Percentiles rank a stretch among this genome's conserved stretches.
Evolutionary conservation across 2,329 filamentous ascomycete species (phyloP).

Genomic region (Colletotrichum sp.): DNA sequence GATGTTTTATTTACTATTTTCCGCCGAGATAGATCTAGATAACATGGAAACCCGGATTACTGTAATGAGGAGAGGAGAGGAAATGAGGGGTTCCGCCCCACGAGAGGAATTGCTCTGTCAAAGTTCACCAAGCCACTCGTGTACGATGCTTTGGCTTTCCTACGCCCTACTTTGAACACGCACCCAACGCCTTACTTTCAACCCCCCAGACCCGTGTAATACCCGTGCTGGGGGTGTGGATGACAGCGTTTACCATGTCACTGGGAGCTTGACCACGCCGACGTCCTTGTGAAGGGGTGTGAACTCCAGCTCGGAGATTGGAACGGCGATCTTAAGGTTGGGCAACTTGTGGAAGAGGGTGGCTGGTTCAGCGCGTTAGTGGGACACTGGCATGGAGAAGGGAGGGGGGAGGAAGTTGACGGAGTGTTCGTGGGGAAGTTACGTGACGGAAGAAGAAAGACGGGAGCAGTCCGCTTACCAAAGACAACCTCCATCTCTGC

Average conservation of each 20-base stretch:
- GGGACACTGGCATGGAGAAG: background rate
- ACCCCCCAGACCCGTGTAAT: too few relatives aligned
- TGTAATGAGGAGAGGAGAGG: background rate
- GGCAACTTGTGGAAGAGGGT: slow-evolving; percentile 44
- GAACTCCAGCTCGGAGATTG: slow-evolving; percentile 43
- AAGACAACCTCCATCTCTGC: slow-evolving; percentile 49
- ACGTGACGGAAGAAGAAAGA: background rate
- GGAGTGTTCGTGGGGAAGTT: background rate
- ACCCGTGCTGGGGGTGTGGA: background rate
- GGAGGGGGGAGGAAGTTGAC: background rate
- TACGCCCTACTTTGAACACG: background rate
- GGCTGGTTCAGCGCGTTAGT: background rate
- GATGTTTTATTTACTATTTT: background rate
- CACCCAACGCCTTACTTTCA: background rate
- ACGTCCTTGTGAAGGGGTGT: slow-evolving; percentile 43
- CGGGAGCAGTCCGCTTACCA: slow-evolving; percentile 31
- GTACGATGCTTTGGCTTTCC: background rate
- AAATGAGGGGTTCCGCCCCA: background rate
- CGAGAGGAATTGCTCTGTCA: background rate
- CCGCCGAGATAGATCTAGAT: background rate
- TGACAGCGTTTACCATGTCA: slow-evolving; percentile 30
- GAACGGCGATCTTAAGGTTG: slow-evolving; percentile 41
- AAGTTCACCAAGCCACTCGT: background rate
- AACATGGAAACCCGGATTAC: background rate
- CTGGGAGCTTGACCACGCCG: slow-evolving; percentile 42